Conservation (phyloP, 2,329 filamentous ascomycete genomes). For the Aschersonia sp. region DNA sequence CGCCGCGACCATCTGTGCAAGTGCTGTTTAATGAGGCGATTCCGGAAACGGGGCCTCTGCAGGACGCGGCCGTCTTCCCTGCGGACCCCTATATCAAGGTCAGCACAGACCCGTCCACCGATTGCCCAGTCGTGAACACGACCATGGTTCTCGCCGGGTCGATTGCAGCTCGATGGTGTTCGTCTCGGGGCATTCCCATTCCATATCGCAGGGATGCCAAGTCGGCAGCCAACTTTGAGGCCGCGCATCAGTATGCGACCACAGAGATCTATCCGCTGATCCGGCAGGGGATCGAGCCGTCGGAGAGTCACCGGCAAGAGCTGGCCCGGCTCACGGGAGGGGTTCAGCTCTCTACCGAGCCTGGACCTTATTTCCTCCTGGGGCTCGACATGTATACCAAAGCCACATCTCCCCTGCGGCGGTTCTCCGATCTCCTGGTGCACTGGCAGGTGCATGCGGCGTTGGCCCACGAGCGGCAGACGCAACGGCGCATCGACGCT, state of each 20-base stretch:
- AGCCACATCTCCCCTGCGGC: constrained; percentile 50
- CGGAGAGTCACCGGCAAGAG: constrained; percentile 12
- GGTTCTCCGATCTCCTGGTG: constrained; percentile 45
- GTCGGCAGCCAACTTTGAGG: constrained; percentile 18
- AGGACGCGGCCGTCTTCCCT: constrained; percentile 12
- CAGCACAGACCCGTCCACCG: constrained; percentile 13
- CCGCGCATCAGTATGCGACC: constrained; percentile 21
- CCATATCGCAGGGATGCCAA: constrained; percentile 40
- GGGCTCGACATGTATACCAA: constrained; percentile 48
- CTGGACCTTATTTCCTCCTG: constrained; percentile 40
- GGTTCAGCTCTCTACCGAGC: constrained; percentile 34
- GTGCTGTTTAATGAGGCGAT: constrained; percentile 25
- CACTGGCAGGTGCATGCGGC: constrained; percentile 54
- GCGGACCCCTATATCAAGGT: constrained; percentile 37
- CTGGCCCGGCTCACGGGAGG: constrained; percentile 25
- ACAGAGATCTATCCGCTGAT: constrained; percentile 19
- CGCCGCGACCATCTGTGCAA: constrained; percentile 24
- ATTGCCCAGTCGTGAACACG: constrained; percentile 20
- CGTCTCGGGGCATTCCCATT: constrained; percentile 39
- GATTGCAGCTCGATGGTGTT: constrained; percentile 46
- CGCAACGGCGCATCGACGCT: constrained; percentile 11
- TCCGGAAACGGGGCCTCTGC: constrained; percentile 5
- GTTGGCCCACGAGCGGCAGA: constrained; percentile 29
- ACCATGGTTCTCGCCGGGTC: constrained; percentile 48
- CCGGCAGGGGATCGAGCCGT: constrained; percentile 17